A percentile compares a stretch with the other conserved stretches of the same genome.
These are phyloP conservation scores for Geranomyces variabilis DNA, from an alignment of 192 early-diverging fungal genomes.

Conservation along the genomic window DNA sequence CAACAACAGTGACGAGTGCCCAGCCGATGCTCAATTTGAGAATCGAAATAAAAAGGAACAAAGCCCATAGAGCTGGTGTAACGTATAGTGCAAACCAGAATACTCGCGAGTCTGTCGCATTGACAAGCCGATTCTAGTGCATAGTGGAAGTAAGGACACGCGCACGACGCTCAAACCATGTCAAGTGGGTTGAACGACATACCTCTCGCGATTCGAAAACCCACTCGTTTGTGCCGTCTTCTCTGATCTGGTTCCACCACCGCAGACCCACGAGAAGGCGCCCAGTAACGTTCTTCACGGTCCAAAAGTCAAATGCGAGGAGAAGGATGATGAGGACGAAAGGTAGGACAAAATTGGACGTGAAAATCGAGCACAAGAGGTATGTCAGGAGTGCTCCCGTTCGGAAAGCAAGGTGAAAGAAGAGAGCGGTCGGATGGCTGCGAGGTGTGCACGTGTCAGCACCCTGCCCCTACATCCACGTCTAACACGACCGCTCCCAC, in stretches of 20 bases:
- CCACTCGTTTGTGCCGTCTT: conserved; percentile 95
- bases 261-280: conserved; percentile 93
- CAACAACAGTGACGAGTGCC: conserved; percentile 86
- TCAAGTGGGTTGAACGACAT: too few relatives aligned
- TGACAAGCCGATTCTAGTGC: conserved; percentile 65
- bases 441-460: too few relatives aligned
- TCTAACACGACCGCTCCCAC: conserved; percentile 27
- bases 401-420: conserved; percentile 91
- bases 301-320: conserved; percentile 98
- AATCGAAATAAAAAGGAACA: conserved; percentile 79
- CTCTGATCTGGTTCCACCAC: conserved; percentile 99
- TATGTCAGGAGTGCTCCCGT: conserved; percentile 82
- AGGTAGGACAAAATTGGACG: conserved; percentile 81
- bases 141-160: not conserved
- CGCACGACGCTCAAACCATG: too few relatives aligned
- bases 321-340: conserved; percentile 92
- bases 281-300: conserved; percentile 97
- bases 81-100: conserved; percentile 94
- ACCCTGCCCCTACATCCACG: too few relatives aligned
- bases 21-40: conserved; percentile 76
- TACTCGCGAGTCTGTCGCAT: conserved; percentile 84
- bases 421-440: conserved; percentile 89
- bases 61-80: conserved; percentile 79
- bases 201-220: conserved; percentile 93
- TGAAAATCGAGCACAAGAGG: conserved; percentile 81